Percentiles rank a stretch among this genome's conserved stretches.
Evolutionary conservation across 345 rosid species (phyloP).

Genomic region (Geranium brycei): DNA sequence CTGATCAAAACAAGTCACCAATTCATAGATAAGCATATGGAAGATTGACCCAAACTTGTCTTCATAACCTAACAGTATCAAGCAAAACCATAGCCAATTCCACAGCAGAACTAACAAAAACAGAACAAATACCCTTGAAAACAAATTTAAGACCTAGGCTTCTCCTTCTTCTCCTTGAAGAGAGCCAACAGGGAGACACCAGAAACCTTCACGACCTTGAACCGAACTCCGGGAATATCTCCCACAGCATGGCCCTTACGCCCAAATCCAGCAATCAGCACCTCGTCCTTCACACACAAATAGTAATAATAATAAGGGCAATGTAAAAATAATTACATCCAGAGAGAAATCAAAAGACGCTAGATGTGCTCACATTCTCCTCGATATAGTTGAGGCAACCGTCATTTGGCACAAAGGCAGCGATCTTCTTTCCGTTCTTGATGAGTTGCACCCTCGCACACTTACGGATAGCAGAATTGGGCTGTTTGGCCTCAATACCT

Average conservation of each 20-base stretch:
- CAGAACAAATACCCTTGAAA: not conserved
- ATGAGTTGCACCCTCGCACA: conserved; percentile 92
- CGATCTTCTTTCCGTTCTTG: conserved; percentile 91
- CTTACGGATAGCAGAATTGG: conserved; percentile 93
- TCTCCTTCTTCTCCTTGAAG: conserved; percentile 78
- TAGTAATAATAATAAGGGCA: not conserved
- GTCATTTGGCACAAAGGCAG: conserved; percentile 91
- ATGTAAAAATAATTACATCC: not conserved
- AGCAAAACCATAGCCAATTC: conserved; percentile 6
- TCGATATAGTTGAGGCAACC: conserved; percentile 94
- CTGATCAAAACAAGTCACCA: not conserved
- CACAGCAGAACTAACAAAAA: not conserved
- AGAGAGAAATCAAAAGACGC: too few relatives aligned
- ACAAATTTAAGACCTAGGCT: conserved; percentile 52
- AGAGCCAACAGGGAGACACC: conserved; percentile 72
- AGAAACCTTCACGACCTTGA: conserved; percentile 79
- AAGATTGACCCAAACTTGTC: conserved; percentile 2
- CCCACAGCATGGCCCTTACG: conserved; percentile 80
- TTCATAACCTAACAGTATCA: conserved; percentile 3
- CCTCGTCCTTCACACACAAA: conserved; percentile 42
- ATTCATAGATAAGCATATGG: conserved; percentile 1
- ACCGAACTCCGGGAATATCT: conserved; percentile 81
- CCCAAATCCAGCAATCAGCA: conserved; percentile 69
- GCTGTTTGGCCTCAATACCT: conserved; percentile 97
- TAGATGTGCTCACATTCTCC: conserved; percentile 50